Base-by-base conservation (phyloP, 352 stramenopile species). In the Phytophthora multivora region DNA sequence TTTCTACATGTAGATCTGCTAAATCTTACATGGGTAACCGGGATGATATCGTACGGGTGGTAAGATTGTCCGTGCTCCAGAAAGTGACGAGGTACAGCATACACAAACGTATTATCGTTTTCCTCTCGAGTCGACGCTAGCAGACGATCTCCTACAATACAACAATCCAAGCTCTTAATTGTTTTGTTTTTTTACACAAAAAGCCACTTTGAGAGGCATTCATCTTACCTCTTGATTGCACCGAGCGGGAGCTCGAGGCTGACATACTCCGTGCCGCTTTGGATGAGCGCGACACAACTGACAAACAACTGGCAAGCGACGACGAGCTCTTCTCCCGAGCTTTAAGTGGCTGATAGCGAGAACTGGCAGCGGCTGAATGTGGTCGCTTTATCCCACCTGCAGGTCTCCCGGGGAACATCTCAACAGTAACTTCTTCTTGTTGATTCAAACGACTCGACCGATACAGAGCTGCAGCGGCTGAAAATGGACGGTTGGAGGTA, bases 41-140 rank as follows among this genome's bases (percentile, higher is more conserved):
- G 75, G 38, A 79, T 60, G 33, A 93, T 80, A 21, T 89, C 71
- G 63, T 91, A 93, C 1, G 84, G 84, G 23, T 93, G 79, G 52
- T 90, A 90, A 10, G 58, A 66, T 0, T 73, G 50, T 5, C 60
- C 64, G 3, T 40, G 46, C n/a, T 89, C 65, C 6, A 93, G 53
- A 21, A 71, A 84, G 31, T 90, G 80, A 1, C 70, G 50, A 11
- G 84, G 84, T 2, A 91, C 77, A 3, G 80, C 81, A 26, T 93
- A 93, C 0, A 81, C 64, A 52, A 93, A 93, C 1, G 80, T 86
- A 23, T 88, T 73, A 10, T 67, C 47, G 19, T 38, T 35, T 5
- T 60, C 40, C 15, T 63, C 47, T 48, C 59, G 43, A 5, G 52
- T 69, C 16, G 64, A 73, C 9, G 52, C 64, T 7, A 65, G 16